phyloP scores from a whole-genome alignment of 768 basidiomycete species.

The Trametes villosa region DNA sequence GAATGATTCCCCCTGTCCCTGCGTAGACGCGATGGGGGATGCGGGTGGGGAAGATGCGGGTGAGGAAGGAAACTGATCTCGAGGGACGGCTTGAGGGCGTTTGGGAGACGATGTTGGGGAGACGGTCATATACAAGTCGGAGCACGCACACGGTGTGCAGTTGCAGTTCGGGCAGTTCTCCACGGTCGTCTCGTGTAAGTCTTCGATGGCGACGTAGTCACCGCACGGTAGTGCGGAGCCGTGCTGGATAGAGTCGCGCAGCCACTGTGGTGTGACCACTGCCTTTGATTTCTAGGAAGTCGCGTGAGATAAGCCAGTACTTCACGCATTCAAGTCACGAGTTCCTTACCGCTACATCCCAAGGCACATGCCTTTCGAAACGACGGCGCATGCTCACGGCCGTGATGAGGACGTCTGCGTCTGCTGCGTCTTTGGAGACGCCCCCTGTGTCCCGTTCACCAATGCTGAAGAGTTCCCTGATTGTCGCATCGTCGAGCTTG shows the following conservation, averaged over 20 bases:
- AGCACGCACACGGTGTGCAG: conserved; percentile 27
- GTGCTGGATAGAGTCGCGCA: conserved; percentile 57
- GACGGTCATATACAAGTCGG: conserved; percentile 23
- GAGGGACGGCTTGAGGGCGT: background rate
- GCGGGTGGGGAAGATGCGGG: background rate
- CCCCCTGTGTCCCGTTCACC: conserved; percentile 35
- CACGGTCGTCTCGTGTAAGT: conserved; percentile 52
- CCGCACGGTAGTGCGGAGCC: conserved; percentile 52
- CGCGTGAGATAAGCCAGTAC: too few species aligned
- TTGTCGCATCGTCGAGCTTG: conserved; percentile 30
- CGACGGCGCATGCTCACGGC: conserved; percentile 66
- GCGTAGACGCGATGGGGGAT: background rate
- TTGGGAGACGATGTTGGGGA: background rate
- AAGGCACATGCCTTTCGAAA: conserved; percentile 69
- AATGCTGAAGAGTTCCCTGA: conserved; percentile 35
- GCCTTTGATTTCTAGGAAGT: conserved; percentile 58
- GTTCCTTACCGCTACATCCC: conserved; percentile 62
- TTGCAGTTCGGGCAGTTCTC: conserved; percentile 47
- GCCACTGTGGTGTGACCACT: conserved; percentile 75
- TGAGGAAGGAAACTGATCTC: background rate
- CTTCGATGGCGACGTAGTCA: conserved; percentile 58
- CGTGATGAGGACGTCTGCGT: conserved; percentile 71
- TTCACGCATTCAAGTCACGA: too few species aligned
- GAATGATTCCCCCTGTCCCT: background rate
- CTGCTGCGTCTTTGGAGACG: conserved; percentile 44